Evolutionary conservation across 495 filamentous ascomycete species (phyloP).

Genomic region (Aspergillus bridgeri): DNA sequence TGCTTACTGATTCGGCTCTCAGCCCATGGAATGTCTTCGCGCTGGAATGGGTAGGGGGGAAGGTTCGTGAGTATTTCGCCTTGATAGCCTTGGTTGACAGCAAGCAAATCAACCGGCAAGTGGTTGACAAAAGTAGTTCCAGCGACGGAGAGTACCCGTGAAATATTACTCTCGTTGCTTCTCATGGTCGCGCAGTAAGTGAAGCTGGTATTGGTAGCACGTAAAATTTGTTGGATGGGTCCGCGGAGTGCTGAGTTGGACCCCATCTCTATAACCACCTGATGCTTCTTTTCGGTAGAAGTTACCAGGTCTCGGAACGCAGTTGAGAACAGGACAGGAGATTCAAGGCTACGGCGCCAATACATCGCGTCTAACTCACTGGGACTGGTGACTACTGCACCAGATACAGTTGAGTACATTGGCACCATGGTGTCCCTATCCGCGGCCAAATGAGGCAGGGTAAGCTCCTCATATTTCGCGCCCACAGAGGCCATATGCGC

Average conservation of each 20-base stretch:
- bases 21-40: constrained; percentile 39
- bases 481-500: constrained; percentile 13
- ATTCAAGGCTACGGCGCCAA: constrained; percentile 42
- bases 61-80: constrained; percentile 36
- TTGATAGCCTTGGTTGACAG: constrained; percentile 22
- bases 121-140: constrained; percentile 26
- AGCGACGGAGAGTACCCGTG: constrained; percentile 14
- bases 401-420: constrained; percentile 34
- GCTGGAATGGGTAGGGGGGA: constrained; percentile 51
- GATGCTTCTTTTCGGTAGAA: constrained; percentile 20
- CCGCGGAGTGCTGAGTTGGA: constrained; percentile 41
- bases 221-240: constrained; percentile 19
- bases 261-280: constrained; percentile 43
- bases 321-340: constrained; percentile 34
- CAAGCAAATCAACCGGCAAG: constrained; percentile 17
- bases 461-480: constrained; percentile 9
- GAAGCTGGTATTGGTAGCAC: background rate
- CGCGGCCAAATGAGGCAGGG: constrained; percentile 14
- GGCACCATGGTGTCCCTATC: constrained; percentile 1
- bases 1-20: constrained; percentile 43
- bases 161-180: background rate
- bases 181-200: background rate
- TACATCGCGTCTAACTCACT: constrained; percentile 33
- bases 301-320: constrained; percentile 26
- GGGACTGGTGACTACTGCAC: constrained; percentile 11